These are phyloP conservation scores for Mortierella sp. DNA, from an alignment of 371 early-diverging fungal genomes.

Conservation along the genomic window DNA sequence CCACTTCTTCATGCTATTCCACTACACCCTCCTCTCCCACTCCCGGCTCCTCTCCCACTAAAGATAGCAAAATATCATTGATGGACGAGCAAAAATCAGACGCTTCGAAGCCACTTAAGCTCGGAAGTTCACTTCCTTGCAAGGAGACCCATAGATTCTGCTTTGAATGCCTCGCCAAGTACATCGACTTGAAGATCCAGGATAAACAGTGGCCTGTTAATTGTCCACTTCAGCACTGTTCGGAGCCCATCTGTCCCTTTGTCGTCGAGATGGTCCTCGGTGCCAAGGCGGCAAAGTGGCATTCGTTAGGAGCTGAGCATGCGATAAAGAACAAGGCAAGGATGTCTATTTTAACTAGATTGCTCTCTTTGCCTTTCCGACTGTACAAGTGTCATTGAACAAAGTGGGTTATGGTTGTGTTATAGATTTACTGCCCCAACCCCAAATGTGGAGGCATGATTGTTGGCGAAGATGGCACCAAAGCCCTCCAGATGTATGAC, in stretches of 20 bases:
- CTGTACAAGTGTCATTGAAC: too few relatives aligned
- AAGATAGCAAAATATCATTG: not conserved
- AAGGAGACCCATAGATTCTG: not conserved
- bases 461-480: too few relatives aligned
- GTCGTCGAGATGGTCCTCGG: not conserved
- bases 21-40: not conserved
- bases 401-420: not conserved
- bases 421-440: slow-evolving; percentile 18
- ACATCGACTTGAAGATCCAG: not conserved
- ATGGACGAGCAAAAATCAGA: not conserved
- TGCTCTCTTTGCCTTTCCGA: not conserved
- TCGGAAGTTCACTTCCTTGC: not conserved
- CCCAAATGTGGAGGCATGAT: slow-evolving; percentile 8
- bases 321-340: not conserved
- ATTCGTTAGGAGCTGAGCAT: not conserved
- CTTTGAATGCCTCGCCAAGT: not conserved
- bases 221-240: not conserved
- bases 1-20: not conserved
- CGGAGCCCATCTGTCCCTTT: not conserved
- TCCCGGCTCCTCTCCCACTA: not conserved
- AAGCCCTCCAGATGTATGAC: too few relatives aligned
- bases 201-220: not conserved
- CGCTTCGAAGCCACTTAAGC: not conserved
- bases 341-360: not conserved
- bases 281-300: not conserved